Conservation (phyloP, 192 early-diverging fungal species). For the Thoreauomyces humboldtii region DNA sequence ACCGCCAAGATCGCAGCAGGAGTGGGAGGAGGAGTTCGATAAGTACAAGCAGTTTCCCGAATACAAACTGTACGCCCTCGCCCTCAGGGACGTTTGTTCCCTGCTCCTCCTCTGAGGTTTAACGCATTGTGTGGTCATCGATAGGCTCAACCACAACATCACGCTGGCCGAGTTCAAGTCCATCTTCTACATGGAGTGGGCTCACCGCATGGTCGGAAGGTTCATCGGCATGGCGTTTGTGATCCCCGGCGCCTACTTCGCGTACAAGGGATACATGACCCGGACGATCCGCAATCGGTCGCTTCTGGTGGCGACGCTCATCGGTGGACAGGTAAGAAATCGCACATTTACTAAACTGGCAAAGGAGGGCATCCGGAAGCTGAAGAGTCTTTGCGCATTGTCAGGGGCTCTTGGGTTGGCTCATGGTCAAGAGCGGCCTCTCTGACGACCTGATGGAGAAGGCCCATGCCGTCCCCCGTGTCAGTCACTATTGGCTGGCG, state of each 20-base stretch:
- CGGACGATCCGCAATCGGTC: neutral
- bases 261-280: conserved; percentile 65
- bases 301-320: conserved; percentile 19
- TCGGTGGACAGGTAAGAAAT: conserved; percentile 28
- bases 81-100: neutral
- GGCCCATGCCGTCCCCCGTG: conserved; percentile 80
- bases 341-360: too few species aligned
- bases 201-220: conserved; percentile 91
- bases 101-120: neutral
- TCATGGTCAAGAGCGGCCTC: conserved; percentile 95
- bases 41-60: conserved; percentile 99
- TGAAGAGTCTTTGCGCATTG: too few species aligned
- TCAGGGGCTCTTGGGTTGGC: conserved; percentile 93
- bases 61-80: conserved; percentile 76
- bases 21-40: conserved; percentile 93
- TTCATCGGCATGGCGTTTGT: conserved; percentile 86
- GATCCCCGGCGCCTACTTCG: conserved; percentile 86
- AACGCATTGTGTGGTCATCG: neutral
- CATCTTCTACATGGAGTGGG: conserved; percentile 99
- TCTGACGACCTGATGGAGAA: conserved; percentile 74
- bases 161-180: conserved; percentile 89
- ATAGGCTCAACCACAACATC: conserved; percentile 86
- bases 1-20: conserved; percentile 76
- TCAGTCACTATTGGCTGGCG: conserved; percentile 90
- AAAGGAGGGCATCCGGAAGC: too few species aligned